Percentiles rank a stretch among this genome's conserved stretches.
Conservation (phyloP, 139 green algal genomes). For the Chlorella ohadii region DNA sequence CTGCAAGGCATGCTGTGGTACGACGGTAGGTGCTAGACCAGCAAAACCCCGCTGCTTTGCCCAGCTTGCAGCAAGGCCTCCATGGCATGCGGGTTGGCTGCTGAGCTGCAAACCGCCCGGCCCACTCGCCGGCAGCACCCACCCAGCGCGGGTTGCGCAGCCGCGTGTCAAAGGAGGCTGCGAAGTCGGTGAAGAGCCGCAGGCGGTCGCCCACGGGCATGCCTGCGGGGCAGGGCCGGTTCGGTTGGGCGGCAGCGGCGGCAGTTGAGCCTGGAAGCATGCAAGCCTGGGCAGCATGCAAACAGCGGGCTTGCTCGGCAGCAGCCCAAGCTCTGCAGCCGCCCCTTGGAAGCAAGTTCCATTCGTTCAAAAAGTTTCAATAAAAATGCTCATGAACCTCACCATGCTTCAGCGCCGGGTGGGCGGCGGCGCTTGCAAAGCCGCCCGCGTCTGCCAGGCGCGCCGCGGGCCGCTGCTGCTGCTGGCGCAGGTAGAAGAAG, state of each 20-base stretch:
- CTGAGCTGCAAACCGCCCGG: too few species aligned
- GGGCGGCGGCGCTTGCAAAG: background rate
- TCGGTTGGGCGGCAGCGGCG: background rate
- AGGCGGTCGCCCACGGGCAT: conserved; percentile 34
- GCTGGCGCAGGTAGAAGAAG: conserved; percentile 12
- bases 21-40: too few species aligned
- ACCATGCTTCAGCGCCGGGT: conserved; percentile 45
- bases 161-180: conserved; percentile 70
- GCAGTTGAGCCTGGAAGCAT: too few species aligned
- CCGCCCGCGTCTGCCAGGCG: background rate
- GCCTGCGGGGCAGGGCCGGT: background rate
- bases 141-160: conserved; percentile 85
- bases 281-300: too few species aligned
- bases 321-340: too few species aligned
- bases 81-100: too few species aligned
- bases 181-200: conserved; percentile 52
- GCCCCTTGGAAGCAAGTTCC: background rate
- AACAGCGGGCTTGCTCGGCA: too few species aligned
- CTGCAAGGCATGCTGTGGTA: too few species aligned
- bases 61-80: too few species aligned
- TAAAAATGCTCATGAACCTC: background rate
- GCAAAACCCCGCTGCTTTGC: too few species aligned
- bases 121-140: too few species aligned
- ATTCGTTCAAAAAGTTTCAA: too few species aligned
- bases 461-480: background rate